A percentile compares a stretch with the other conserved stretches of the same genome.
Conservation (phyloP, 352 stramenopile species). For the Pythium diclinum region DNA sequence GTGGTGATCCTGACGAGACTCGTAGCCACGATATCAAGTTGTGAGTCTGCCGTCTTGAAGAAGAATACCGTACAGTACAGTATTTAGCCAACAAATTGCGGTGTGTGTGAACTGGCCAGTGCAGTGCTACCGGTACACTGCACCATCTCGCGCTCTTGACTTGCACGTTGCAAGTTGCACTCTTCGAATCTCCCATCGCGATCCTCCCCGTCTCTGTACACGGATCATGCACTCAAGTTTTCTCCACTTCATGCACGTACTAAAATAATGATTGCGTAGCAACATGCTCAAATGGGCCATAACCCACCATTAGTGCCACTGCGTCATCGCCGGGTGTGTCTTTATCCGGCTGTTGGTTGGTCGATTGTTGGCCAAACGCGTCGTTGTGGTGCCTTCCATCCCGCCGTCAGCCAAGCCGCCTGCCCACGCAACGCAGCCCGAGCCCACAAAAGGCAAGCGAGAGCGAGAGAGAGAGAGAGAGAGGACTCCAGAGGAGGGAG, state of each 20-base stretch:
- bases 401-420: background rate
- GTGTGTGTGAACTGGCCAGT: background rate
- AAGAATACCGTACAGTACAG: no score
- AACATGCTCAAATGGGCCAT: background rate
- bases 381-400: background rate
- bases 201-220: background rate
- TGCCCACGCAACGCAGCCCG: background rate
- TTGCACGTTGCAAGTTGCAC: background rate
- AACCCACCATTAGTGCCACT: background rate
- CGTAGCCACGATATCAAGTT: no score
- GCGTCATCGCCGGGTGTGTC: background rate
- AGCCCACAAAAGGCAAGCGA: background rate
- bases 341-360: slow-evolving; percentile 1
- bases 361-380: background rate
- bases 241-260: background rate
- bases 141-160: background rate
- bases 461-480: background rate
- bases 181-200: background rate
- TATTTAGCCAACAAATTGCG: no score
- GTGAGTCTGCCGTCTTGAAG: no score
- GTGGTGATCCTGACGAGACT: no score
- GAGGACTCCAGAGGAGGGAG: background rate
- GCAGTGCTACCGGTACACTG: background rate
- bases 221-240: background rate
- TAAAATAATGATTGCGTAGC: background rate